A percentile compares a stretch with the other conserved stretches of the same genome.
Conservation (phyloP, 2,329 filamentous ascomycete species). For the Ophiostoma novo-ulmi region DNA sequence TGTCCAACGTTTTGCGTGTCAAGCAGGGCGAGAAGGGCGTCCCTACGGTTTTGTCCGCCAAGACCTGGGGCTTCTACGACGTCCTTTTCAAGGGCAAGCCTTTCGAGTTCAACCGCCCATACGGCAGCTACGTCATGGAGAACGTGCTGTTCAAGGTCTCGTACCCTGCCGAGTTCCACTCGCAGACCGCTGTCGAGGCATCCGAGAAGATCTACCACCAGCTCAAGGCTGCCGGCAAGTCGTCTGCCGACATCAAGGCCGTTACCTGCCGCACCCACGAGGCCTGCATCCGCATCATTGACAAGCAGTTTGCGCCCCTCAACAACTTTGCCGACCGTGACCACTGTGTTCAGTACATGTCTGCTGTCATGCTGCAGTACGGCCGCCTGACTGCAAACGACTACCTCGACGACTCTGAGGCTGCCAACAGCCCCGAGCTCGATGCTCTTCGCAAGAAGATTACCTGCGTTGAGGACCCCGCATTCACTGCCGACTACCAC, state of each 20-base stretch:
- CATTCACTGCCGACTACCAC: slow-evolving; percentile 95
- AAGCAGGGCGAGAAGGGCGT: slow-evolving; percentile 86
- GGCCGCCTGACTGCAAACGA: slow-evolving; percentile 89
- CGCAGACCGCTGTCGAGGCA: slow-evolving; percentile 94
- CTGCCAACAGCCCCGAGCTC: slow-evolving; percentile 81
- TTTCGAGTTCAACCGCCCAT: slow-evolving; percentile 92
- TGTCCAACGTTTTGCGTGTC: slow-evolving; percentile 87
- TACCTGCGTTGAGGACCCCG: slow-evolving; percentile 89
- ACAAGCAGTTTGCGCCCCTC: slow-evolving; percentile 88
- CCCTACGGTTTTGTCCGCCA: slow-evolving; percentile 86
- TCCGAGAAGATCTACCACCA: slow-evolving; percentile 82
- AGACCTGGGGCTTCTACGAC: slow-evolving; percentile 97
- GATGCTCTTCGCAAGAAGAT: slow-evolving; percentile 92
- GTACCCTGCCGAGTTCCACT: slow-evolving; percentile 82
- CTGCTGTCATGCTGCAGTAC: slow-evolving; percentile 89
- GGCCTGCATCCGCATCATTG: slow-evolving; percentile 97
- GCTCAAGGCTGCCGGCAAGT: slow-evolving; percentile 80
- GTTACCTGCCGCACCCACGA: slow-evolving; percentile 96
- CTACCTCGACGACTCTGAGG: slow-evolving; percentile 89
- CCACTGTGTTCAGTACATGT: slow-evolving; percentile 99
- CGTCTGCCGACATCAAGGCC: slow-evolving; percentile 85
- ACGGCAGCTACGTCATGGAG: slow-evolving; percentile 99
- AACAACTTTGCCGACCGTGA: slow-evolving; percentile 99
- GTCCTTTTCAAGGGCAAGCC: slow-evolving; percentile 93
- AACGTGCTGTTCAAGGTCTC: slow-evolving; percentile 99